Evolutionary conservation across 306 rosid genomes (phyloP), one percentile per base, ranked within the genome.

Genomic region (Cucurbita ficifolia): DNA sequence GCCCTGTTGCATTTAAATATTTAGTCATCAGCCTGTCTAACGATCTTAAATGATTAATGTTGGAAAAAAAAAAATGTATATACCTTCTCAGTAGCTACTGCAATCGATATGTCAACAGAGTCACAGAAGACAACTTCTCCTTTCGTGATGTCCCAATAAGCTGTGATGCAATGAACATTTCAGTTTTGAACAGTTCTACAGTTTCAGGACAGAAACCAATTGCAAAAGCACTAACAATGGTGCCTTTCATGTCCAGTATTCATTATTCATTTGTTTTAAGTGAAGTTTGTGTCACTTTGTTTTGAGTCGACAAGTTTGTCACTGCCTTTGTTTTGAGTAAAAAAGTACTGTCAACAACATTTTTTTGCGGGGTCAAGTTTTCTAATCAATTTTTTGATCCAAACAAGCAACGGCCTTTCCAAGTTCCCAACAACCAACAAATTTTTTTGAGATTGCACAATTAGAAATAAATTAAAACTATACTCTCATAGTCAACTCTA

Each of bases 81-180:
- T 86, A 94, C 99, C 99, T 91, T 94, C 62, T 94, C 97, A 2
- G 99, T 94, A 68, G 99, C 96, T 67, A 94, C 99, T 53, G 99
- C 99, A 81, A 94, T 91, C 16, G 91, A 94, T 84, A 94, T 94
- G 86, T 94, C 99, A 74, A 94, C 78, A 58, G 96, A 86, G 61
- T 85, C 82, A 10, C 82, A 73, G 52, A 83, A 85, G 68, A 84
- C 54, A 72, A 74, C 74, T 75, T 86, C 96, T 48, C 95, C 96
- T 79, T 91, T 91, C 85, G 84, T 87, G 61, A 42, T 87, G 81
- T 86, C 80, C 97, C 99, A 94, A 87, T 83, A 91, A 72, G 95
- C 99, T 94, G 90, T 70, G 71, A 79, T 75, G 75, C 38, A 64
- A 70, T 33, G 36, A 69, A 72, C 62, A 81, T 78, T 40, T 80